phyloP scores from a whole-genome alignment of 352 stramenopile species.

The Phytopythium kandeliae region DNA sequence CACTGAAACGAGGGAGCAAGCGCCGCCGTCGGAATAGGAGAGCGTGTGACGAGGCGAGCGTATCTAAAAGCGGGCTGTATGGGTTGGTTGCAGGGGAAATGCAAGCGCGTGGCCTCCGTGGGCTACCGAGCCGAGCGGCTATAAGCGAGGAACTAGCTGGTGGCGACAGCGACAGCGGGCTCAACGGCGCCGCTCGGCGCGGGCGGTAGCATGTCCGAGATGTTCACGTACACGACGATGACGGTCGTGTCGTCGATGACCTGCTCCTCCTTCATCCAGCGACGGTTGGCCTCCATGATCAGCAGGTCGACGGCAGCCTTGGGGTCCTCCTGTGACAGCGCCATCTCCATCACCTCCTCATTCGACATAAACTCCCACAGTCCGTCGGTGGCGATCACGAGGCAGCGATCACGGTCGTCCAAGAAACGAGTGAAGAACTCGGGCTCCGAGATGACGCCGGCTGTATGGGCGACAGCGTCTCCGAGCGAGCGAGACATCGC shows the following conservation, averaged over 20 bases:
- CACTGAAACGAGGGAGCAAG: too few species aligned
- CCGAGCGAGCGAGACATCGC: conserved; percentile 97
- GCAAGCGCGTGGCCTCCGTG: too few species aligned
- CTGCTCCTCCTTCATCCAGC: conserved; percentile 99
- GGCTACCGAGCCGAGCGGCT: too few species aligned
- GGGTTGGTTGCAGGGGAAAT: too few species aligned
- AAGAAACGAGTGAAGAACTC: conserved; percentile 90
- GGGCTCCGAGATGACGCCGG: conserved; percentile 92
- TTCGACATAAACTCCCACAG: conserved; percentile 99
- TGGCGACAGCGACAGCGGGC: not conserved
- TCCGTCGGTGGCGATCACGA: conserved; percentile 97
- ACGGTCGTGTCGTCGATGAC: conserved; percentile 99
- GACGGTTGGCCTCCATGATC: conserved; percentile 93
- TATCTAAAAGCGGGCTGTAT: too few species aligned
- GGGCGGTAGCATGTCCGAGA: conserved; percentile 4
- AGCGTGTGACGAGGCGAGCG: too few species aligned
- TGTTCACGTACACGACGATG: conserved; percentile 94
- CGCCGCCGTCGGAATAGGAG: too few species aligned
- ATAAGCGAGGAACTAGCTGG: not conserved
- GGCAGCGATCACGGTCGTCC: conserved; percentile 86
- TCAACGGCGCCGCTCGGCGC: not conserved
- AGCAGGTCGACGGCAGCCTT: conserved; percentile 89
- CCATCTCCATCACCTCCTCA: conserved; percentile 91
- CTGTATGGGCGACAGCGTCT: conserved; percentile 96
- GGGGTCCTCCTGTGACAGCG: conserved; percentile 65